Conservation (phyloP, 2,329 filamentous ascomycete species). For the Peltaster fructicola region DNA sequence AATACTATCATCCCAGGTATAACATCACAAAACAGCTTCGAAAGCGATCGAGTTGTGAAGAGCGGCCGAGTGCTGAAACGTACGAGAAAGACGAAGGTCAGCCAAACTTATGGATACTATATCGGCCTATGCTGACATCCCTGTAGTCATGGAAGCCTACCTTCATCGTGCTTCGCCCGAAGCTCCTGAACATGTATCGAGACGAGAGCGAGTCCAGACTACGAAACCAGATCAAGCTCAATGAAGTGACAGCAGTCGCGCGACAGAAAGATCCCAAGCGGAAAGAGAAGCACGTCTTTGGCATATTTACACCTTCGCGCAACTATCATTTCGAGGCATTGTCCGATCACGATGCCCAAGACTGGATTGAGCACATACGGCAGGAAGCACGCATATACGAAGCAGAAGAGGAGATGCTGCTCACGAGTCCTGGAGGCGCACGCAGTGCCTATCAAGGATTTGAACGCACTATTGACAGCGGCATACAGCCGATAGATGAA, state of each 20-base stretch:
- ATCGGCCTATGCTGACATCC: slow-evolving; percentile 10
- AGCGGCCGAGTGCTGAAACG: slow-evolving; percentile 72
- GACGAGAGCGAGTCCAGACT: slow-evolving; percentile 79
- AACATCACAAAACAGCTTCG: too few species aligned
- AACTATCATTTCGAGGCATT: slow-evolving; percentile 81
- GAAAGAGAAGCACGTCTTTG: slow-evolving; percentile 74
- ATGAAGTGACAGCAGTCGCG: slow-evolving; percentile 80
- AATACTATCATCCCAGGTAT: slow-evolving; percentile 8
- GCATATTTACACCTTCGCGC: slow-evolving; percentile 73
- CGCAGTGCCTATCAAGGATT: slow-evolving; percentile 29
- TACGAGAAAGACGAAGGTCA: slow-evolving; percentile 71
- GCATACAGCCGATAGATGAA: slow-evolving; percentile 7
- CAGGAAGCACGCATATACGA: slow-evolving; percentile 68
- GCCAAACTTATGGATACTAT: slow-evolving; percentile 1
- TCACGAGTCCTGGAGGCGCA: slow-evolving; percentile 46
- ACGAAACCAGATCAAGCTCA: slow-evolving; percentile 70
- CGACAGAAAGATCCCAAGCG: slow-evolving; percentile 78
- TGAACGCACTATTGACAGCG: slow-evolving; percentile 18
- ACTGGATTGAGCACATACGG: slow-evolving; percentile 74
- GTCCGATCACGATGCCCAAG: slow-evolving; percentile 55
- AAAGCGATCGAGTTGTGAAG: slow-evolving; percentile 87
- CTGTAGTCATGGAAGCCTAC: slow-evolving; percentile 73
- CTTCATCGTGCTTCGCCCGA: slow-evolving; percentile 78
- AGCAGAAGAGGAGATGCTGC: slow-evolving; percentile 67
- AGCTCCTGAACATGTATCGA: slow-evolving; percentile 83